A percentile compares a stretch with the other conserved stretches of the same genome.
phyloP scores from a whole-genome alignment of 2,329 filamentous ascomycete genomes.

The Diaporthe amygdali region DNA sequence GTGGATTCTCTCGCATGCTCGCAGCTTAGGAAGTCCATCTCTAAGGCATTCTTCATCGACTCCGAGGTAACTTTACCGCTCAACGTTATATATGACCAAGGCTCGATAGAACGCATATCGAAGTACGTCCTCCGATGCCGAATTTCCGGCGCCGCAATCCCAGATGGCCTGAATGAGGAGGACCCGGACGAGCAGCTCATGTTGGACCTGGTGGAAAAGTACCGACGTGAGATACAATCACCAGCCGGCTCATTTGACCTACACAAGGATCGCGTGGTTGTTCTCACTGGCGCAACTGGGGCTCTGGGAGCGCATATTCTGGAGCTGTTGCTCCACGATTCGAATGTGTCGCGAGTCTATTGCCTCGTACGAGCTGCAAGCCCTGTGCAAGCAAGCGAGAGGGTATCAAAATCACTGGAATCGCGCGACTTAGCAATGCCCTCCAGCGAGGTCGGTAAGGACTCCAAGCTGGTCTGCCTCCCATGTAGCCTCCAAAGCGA shows the following conservation, averaged over 20 bases:
- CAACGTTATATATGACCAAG: slow-evolving; percentile 65
- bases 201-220: slow-evolving; percentile 34
- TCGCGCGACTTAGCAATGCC: background rate
- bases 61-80: slow-evolving; percentile 45
- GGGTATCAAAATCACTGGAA: slow-evolving; percentile 40
- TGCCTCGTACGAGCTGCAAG: slow-evolving; percentile 60
- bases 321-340: slow-evolving; percentile 43
- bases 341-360: slow-evolving; percentile 50
- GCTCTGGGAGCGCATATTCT: slow-evolving; percentile 56
- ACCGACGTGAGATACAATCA: slow-evolving; percentile 29
- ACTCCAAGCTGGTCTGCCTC: slow-evolving; percentile 50
- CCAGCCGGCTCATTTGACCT: background rate
- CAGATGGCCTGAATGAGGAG: background rate
- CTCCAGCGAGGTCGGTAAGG: slow-evolving; percentile 30
- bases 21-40: slow-evolving; percentile 49
- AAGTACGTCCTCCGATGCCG: slow-evolving; percentile 30
- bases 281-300: slow-evolving; percentile 35
- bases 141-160: background rate
- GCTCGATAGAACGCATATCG: slow-evolving; percentile 47
- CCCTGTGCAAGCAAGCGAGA: slow-evolving; percentile 43
- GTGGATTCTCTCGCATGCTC: slow-evolving; percentile 66
- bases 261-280: slow-evolving; percentile 26
- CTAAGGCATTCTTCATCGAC: slow-evolving; percentile 30
- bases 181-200: slow-evolving; percentile 31
- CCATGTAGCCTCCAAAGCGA: slow-evolving; percentile 51